Conservation (phyloP, 2,329 filamentous ascomycete genomes). For the Davidsoniella eucalypti region DNA sequence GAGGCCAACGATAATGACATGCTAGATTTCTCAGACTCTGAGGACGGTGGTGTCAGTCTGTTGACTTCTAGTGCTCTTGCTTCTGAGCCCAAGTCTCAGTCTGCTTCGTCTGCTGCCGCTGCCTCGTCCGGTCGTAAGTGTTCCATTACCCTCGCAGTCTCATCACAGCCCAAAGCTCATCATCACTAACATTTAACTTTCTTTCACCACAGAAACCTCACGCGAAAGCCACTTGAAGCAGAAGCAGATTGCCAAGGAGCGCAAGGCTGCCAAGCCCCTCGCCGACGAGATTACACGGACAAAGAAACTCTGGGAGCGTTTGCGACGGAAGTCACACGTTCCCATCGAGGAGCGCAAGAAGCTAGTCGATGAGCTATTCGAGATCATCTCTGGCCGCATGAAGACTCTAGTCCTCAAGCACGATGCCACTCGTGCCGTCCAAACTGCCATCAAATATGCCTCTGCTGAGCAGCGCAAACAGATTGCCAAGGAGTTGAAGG, state of each 20-base stretch:
- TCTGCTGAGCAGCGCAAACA: conserved; percentile 67
- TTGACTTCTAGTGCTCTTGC: conserved; percentile 21
- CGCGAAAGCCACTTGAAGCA: conserved; percentile 88
- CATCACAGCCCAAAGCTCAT: neutral
- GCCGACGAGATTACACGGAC: conserved; percentile 75
- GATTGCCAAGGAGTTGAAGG: conserved; percentile 75
- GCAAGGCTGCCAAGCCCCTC: conserved; percentile 83
- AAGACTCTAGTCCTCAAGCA: conserved; percentile 98
- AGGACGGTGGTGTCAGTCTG: conserved; percentile 36
- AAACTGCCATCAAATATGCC: conserved; percentile 93
- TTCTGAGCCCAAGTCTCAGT: conserved; percentile 18
- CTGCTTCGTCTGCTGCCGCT: neutral
- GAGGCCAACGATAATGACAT: conserved; percentile 27
- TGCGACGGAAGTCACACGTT: conserved; percentile 86
- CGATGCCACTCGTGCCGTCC: conserved; percentile 88
- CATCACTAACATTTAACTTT: conserved; percentile 1
- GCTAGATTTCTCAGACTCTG: conserved; percentile 31
- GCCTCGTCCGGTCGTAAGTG: too few species aligned
- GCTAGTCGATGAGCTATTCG: conserved; percentile 77
- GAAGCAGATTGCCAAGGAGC: conserved; percentile 71
- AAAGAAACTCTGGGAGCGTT: conserved; percentile 93
- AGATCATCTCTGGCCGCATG: conserved; percentile 77
- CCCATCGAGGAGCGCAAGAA: conserved; percentile 74
- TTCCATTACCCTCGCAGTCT: neutral
- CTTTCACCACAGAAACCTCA: conserved; percentile 41